These are phyloP conservation scores for Yamadazyma sp. DNA, from an alignment of 1,139 yeast genomes.

Conservation along the genomic window DNA sequence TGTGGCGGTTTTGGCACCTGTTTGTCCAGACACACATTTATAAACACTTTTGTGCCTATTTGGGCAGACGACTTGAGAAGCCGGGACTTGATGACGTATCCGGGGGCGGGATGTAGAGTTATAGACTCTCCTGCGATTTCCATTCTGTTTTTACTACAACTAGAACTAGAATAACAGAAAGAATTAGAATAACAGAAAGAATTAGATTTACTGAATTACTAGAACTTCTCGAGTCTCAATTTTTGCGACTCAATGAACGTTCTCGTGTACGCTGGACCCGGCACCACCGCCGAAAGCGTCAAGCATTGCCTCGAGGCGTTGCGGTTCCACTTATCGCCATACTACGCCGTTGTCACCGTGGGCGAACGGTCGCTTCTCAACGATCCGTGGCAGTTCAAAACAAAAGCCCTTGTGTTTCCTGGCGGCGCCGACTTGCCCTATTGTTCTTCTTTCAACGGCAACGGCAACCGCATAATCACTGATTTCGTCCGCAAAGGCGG, in stretches of 20 bases:
- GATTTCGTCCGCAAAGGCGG: conserved; percentile 81
- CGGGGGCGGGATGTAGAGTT: conserved; percentile 48
- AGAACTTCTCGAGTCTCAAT: too few species aligned
- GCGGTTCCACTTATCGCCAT: conserved; percentile 74
- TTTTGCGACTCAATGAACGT: conserved; percentile 68
- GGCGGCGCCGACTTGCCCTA: conserved; percentile 96
- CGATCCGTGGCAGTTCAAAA: conserved; percentile 88
- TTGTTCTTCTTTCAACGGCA: conserved; percentile 69
- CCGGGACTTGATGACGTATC: conserved; percentile 65
- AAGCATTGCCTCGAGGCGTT: conserved; percentile 79
- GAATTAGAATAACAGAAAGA: too few species aligned
- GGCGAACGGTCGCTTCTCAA: conserved; percentile 58
- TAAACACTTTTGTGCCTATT: conserved; percentile 64
- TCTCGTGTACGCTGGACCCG: conserved; percentile 78
- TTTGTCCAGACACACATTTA: conserved; percentile 69
- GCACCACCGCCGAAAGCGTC: conserved; percentile 84
- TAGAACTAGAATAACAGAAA: too few species aligned
- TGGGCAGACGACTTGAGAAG: conserved; percentile 32
- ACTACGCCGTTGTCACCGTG: conserved; percentile 81
- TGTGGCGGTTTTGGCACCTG: conserved; percentile 55
- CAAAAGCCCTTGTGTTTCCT: conserved; percentile 81
- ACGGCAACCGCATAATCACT: conserved; percentile 58
- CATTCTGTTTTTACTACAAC: conserved; percentile 13
- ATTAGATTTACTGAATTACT: too few species aligned
- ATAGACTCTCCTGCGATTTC: conserved; percentile 21